Conservation (phyloP, 2,329 filamentous ascomycete genomes). For the Verticillium zaregamsianum region DNA sequence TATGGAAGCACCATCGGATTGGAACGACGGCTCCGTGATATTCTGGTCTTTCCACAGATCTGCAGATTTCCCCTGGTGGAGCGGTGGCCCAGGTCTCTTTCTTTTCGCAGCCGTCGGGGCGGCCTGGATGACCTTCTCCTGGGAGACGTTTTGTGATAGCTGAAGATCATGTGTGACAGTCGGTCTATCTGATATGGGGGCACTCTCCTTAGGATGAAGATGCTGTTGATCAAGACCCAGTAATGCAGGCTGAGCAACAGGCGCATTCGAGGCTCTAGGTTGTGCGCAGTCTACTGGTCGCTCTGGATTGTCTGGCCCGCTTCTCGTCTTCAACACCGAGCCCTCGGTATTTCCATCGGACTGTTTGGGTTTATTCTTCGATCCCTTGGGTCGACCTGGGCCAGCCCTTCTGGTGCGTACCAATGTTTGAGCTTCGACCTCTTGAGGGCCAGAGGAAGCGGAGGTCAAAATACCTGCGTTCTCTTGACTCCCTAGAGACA, state of each 20-base stretch:
- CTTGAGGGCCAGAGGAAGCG: not conserved
- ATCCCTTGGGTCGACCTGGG: slow-evolving; percentile 39
- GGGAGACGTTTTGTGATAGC: no score
- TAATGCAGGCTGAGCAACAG: no score
- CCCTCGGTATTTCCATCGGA: not conserved
- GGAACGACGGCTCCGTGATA: not conserved
- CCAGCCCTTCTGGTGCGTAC: not conserved
- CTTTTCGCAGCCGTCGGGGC: not conserved
- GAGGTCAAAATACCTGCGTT: no score
- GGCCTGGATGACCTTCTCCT: no score
- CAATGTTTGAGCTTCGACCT: not conserved
- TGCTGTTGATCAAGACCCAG: no score
- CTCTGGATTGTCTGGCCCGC: no score
- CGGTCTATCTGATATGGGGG: no score
- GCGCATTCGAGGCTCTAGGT: no score
- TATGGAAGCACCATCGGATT: not conserved
- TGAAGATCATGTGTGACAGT: no score
- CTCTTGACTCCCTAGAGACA: not conserved
- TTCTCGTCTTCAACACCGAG: not conserved
- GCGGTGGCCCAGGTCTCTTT: not conserved
- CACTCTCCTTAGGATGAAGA: no score
- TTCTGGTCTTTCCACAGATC: not conserved
- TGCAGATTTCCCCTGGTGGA: not conserved
- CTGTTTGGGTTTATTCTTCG: slow-evolving; percentile 17
- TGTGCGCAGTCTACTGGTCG: no score